These are phyloP conservation scores for Chalciporus chontae DNA, from an alignment of 768 basidiomycete species.

Conservation along the genomic window DNA sequence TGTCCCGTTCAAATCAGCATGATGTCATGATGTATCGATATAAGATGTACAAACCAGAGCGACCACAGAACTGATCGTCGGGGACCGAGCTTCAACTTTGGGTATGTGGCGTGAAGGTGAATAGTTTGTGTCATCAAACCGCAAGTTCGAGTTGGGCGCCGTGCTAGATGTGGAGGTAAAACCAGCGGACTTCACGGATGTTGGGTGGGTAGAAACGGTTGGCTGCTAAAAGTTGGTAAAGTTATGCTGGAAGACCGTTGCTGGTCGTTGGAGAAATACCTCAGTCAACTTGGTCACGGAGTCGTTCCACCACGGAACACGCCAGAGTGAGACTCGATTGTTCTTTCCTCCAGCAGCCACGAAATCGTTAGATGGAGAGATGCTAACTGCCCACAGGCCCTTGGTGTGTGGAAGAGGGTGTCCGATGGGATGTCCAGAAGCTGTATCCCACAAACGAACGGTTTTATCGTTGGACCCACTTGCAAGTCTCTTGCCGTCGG, in stretches of 20 bases:
- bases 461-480: conserved; percentile 6
- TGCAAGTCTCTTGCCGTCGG: conserved; percentile 6
- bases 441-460: conserved; percentile 9
- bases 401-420: not conserved
- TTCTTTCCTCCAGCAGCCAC: not conserved
- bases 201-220: too few species aligned
- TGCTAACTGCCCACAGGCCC: accelerated
- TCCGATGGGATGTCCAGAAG: not conserved
- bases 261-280: not conserved
- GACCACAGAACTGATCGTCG: not conserved
- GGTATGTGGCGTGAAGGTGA: too few species aligned
- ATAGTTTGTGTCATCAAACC: too few species aligned
- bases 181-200: too few species aligned
- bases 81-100: not conserved
- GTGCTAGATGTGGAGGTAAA: too few species aligned
- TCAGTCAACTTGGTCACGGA: not conserved
- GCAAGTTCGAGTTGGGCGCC: too few species aligned
- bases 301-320: not conserved
- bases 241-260: too few species aligned
- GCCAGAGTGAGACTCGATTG: not conserved
- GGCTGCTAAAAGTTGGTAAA: too few species aligned
- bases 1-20: not conserved
- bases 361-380: conserved; percentile 1
- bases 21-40: not conserved
- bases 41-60: not conserved